Evolutionary conservation across 805 yeast species (phyloP), one percentile per base, ranked within the genome.

Genomic region (Candida namnaoensis): DNA sequence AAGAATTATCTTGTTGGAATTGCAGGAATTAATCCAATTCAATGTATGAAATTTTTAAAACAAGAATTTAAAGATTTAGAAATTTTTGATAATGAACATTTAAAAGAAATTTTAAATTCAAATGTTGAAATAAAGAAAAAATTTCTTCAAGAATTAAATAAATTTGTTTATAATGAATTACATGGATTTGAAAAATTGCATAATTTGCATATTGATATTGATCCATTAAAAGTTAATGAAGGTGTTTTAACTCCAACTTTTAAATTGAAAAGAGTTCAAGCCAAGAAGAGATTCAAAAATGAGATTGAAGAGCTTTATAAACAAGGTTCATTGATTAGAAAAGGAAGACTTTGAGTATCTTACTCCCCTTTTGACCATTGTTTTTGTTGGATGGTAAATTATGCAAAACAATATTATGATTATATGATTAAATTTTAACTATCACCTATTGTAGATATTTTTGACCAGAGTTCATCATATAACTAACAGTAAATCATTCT

Each of bases 221-320:
- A 82, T 50, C 86, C 88, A 8, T 64, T 82, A 47, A 76, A 66
- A 34, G 58, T 78, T 15, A 80, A 71, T 41, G 77, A 78, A 47
- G 80, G 76, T 41, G 73, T 76, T 9, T 57, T 82, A 34, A 82
- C 91, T 2, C 90, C 90, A 36, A 82, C 90, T 8, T 52, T 76
- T 48, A 76, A 76, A 54, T 61, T 76, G 41, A 75, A 75, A 58
- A 64, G 85, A 44, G 62, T 69, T 1, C 64, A 66, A 36, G 77
- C 79, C 0, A 66, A 65, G 33, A 66, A 66, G 55, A 60, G 58
- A 41, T 79, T 71, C 55, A 57, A 60, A 36, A 41, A 50, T 7
- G 64, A 62, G 19, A 55, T 78, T 43, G 64, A 65, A 15, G 48
- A 46, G 7, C 52, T 78, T 61, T 79, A 79, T 48, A 58, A 54